Evolutionary conservation across 257 asterid species (phyloP).

Genomic region (Lantana camara): DNA sequence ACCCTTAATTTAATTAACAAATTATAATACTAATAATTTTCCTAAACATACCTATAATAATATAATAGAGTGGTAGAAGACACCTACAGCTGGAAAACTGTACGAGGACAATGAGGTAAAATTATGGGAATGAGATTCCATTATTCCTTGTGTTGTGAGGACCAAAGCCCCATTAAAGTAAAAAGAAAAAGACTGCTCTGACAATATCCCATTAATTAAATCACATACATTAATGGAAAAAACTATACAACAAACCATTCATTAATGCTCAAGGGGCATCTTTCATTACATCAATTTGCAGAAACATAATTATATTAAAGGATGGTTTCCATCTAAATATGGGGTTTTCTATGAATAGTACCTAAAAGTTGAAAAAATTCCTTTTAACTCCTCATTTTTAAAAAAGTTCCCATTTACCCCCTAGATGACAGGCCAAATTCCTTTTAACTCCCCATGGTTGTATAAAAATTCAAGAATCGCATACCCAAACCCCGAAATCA

Average conservation of each 20-base stretch:
- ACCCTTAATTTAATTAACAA: neutral
- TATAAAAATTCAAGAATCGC: too few species aligned
- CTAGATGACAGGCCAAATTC: too few species aligned
- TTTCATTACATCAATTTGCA: neutral
- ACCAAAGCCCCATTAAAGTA: conserved; percentile 24
- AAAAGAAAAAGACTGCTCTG: conserved; percentile 52
- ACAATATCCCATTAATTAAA: conserved; percentile 29
- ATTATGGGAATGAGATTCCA: conserved; percentile 52
- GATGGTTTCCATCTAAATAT: too few species aligned
- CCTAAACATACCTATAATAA: too few species aligned
- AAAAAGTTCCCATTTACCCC: too few species aligned
- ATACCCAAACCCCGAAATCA: too few species aligned
- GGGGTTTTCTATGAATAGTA: too few species aligned
- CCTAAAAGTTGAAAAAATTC: too few species aligned
- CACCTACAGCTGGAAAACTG: conserved; percentile 59
- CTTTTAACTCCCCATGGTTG: too few species aligned
- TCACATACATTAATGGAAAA: neutral
- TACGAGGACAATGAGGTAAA: conserved; percentile 61
- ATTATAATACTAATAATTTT: neutral
- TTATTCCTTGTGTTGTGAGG: conserved; percentile 40
- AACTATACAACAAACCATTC: neutral
- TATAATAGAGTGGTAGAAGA: too few species aligned
- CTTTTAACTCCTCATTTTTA: too few species aligned
- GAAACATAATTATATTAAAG: neutral
- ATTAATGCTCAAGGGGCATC: neutral